Evolutionary conservation across 2,329 filamentous ascomycete species (phyloP), one percentile per base, ranked within the genome.

Genomic region (Ophioceras dolichostomum): DNA sequence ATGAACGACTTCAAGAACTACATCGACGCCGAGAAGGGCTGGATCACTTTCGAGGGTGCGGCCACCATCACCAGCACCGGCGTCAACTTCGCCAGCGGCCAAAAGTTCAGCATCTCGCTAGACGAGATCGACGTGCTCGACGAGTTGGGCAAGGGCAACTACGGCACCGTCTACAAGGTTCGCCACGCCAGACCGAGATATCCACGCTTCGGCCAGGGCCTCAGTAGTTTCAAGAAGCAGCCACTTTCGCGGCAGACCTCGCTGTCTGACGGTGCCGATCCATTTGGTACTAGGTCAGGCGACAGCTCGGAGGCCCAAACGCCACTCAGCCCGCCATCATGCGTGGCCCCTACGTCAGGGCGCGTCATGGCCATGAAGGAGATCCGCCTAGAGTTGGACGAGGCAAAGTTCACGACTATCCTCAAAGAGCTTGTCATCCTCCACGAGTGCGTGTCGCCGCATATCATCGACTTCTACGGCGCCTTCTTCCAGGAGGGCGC

Each of bases 341-440:
- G 18, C 18, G 10, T 12, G 10, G 19, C 12, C 6, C 47, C 57
- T 17, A 53, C 10, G 1, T 79, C 78, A 1, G 87, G 89, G 14
- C 74, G 83, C 35, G 69, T 94, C 41, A 96, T 98, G 91, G 91
- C 91, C 12, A 98, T 98, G 91, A 98, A 98, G 58, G 91, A 98
- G 60, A 93, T 98, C 49, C 77, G 91, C 16, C 67, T 98, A 9
- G 91, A 98, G 58, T 68, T 98, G 37, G 91, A 98, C 52, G 91
- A 98, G 57, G 82, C 86, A 44, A 98, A 98, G 58, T 94, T 98
- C 54, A 81, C 85, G 6, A 88, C 89, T 27, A 98, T 98, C 52
- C 82, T 96, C 49, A 98, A 96, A 74, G 91, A 98, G 60, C 68
- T 98, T 34, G 86, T 98, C 51, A 89, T 98, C 44, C 67, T 98